A percentile compares a stretch with the other conserved stretches of the same genome.
These are phyloP conservation scores for Tricholoma matsutake DNA, from an alignment of 768 basidiomycete species.

Conservation along the genomic window DNA sequence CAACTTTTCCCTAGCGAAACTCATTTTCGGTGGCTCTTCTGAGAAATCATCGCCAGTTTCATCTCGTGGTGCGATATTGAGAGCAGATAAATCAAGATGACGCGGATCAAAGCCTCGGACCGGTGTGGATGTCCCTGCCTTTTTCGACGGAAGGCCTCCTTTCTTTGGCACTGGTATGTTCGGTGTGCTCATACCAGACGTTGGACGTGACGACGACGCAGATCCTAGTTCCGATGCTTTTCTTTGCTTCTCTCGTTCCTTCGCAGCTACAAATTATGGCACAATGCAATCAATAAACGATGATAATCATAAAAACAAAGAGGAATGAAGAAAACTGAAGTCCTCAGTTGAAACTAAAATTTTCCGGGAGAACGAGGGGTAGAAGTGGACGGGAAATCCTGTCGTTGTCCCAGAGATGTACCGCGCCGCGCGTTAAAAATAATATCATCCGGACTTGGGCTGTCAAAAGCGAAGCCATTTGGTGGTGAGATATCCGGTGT, in stretches of 20 bases:
- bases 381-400: slow-evolving; percentile 15
- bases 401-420: slow-evolving; percentile 52
- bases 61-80: slow-evolving; percentile 54
- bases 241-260: slow-evolving; percentile 77
- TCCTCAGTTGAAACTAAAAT: slow-evolving; percentile 18
- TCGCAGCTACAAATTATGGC: slow-evolving; percentile 60
- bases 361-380: slow-evolving; percentile 18
- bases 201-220: slow-evolving; percentile 42
- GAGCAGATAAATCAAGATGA: slow-evolving; percentile 67
- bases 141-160: slow-evolving; percentile 31
- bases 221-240: slow-evolving; percentile 36
- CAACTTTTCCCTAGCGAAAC: slow-evolving; percentile 74
- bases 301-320: slow-evolving; percentile 20
- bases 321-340: slow-evolving; percentile 17
- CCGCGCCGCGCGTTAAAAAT: slow-evolving; percentile 79
- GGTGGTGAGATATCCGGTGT: slow-evolving; percentile 33
- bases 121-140: slow-evolving; percentile 44
- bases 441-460: slow-evolving; percentile 90
- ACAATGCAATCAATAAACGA: slow-evolving; percentile 36
- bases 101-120: slow-evolving; percentile 48
- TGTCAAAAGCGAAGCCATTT: slow-evolving; percentile 65
- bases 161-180: slow-evolving; percentile 43
- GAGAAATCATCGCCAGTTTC: slow-evolving; percentile 38
- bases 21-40: slow-evolving; percentile 62
- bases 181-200: slow-evolving; percentile 42